A percentile compares a stretch with the other conserved stretches of the same genome.
These are phyloP conservation scores for Ascochyta fabae DNA, from an alignment of 2,329 filamentous ascomycete species.

Conservation along the genomic window DNA sequence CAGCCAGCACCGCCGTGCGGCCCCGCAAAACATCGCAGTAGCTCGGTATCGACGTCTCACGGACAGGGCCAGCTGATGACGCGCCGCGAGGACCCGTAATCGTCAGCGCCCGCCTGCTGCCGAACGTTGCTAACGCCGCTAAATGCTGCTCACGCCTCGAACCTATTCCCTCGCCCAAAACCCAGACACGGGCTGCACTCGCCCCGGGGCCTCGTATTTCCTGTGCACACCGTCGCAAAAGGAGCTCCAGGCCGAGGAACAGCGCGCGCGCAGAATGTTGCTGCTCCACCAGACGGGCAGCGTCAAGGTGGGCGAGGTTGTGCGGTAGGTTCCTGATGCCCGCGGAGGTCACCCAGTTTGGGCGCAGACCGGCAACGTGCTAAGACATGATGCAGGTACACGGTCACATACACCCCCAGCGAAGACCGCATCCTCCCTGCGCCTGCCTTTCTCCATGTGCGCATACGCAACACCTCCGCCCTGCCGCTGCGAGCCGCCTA, in stretches of 20 bases:
- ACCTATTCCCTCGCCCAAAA: conserved; percentile 48
- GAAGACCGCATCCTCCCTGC: conserved; percentile 89
- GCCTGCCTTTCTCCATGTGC: conserved; percentile 79
- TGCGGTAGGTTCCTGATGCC: conserved; percentile 66
- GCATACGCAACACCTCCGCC: conserved; percentile 89
- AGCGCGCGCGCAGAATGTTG: conserved; percentile 68
- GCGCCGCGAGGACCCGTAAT: conserved; percentile 10
- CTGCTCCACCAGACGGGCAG: conserved; percentile 88
- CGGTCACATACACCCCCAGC: conserved; percentile 88
- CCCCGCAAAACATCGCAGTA: conserved; percentile 9
- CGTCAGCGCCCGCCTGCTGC: conserved; percentile 20
- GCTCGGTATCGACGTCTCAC: conserved; percentile 4
- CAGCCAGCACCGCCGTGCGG: conserved; percentile 6
- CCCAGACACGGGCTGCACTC: conserved; percentile 41
- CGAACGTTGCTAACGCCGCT: conserved; percentile 34
- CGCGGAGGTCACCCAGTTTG: conserved; percentile 16
- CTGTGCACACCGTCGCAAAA: conserved; percentile 41
- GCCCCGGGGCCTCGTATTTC: conserved; percentile 43
- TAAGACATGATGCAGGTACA: conserved; percentile 61
- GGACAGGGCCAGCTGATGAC: conserved; percentile 13
- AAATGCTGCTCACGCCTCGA: conserved; percentile 52
- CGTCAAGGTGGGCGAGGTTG: conserved; percentile 92
- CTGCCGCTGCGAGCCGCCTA: conserved; percentile 93
- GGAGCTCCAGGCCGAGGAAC: conserved; percentile 41
- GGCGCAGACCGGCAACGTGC: conserved; percentile 4